Evolutionary conservation across 805 yeast genomes (phyloP), one percentile per base, ranked within the genome.

Genomic region (Blastobotrys muscicola): DNA sequence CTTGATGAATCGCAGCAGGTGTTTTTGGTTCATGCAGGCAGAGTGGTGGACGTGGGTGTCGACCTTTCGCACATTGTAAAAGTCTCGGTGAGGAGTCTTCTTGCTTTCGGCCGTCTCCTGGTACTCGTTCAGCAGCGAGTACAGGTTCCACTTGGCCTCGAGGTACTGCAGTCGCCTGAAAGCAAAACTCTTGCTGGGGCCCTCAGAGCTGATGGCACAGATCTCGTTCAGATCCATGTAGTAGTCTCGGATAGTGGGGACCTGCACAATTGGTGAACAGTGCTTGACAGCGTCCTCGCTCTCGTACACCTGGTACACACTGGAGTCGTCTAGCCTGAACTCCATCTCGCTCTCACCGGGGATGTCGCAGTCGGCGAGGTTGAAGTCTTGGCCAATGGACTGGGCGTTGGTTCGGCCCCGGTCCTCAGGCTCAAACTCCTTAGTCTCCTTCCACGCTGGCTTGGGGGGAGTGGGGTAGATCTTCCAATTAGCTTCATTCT

Each of bases 1-100:
- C 65, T 92, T 92, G 63, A 92, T 92, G 62, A 85, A 92, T 56
- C 99, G 80, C 51, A 92, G 70, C 55, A 92, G 68, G 67, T 92
- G 99, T 65, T 92, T 92, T 66, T 92, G 98, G 58, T 94, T 94
- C 97, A 94, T 94, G 64, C 97, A 89, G 8, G 99, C 99, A 8
- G 96, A 85, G 62, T 94, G 98, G 62, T 92, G 99, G 55, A 92
- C 95, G 71, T 92, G 99, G 13, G 97, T 92, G 60, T 90, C 98
- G 33, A 92, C 97, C 61, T 90, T 90, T 67, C 97, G 78, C 36
- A 87, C 95, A 57, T 90, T 90, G 67, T 90, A 90, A 59, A 90
- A 92, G 64, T 90, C 99, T 62, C 99, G 79, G 61, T 92, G 99
- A 3, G 97, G 97, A 52, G 89, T 89, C 47, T 79, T 76, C 64